Conservation (phyloP, 345 rosid genomes). For the Firmiana major region DNA sequence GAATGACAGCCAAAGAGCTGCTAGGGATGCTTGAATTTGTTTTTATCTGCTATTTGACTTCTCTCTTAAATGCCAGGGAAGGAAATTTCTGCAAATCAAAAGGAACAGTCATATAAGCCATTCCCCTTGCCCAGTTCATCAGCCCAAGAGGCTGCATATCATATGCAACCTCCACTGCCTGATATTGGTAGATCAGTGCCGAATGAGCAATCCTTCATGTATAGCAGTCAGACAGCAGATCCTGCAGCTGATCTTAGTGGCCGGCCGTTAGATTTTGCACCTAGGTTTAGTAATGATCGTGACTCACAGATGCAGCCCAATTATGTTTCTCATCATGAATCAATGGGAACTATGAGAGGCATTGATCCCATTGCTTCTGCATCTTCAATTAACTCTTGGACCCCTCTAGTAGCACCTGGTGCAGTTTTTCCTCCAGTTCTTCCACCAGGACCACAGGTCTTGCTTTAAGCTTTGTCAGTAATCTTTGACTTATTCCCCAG, state of each 20-base stretch:
- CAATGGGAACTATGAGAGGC: constrained; percentile 34
- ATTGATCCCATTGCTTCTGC: constrained; percentile 28
- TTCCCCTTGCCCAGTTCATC: constrained; percentile 38
- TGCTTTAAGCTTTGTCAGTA: constrained; percentile 13
- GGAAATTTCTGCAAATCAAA: constrained; percentile 30
- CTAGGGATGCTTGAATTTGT: background rate
- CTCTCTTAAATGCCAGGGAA: constrained; percentile 38
- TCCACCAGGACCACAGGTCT: constrained; percentile 61
- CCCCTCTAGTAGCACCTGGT: constrained; percentile 47
- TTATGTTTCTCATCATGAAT: constrained; percentile 45
- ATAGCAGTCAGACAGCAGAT: constrained; percentile 56
- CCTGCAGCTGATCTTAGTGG: constrained; percentile 47
- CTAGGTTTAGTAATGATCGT: constrained; percentile 48
- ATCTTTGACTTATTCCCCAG: constrained; percentile 4
- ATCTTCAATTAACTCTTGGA: constrained; percentile 38
- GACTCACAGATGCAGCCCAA: constrained; percentile 40
- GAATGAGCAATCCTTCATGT: constrained; percentile 44
- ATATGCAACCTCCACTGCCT: constrained; percentile 37
- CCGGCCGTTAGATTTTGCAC: constrained; percentile 66
- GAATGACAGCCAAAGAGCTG: background rate
- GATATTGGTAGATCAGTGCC: constrained; percentile 38
- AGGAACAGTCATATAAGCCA: constrained; percentile 32
- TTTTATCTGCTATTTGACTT: constrained; percentile 22
- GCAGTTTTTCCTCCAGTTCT: constrained; percentile 50
- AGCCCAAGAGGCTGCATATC: constrained; percentile 41